Conservation (phyloP, 371 early-diverging fungal genomes). For the Mortierella sp. region DNA sequence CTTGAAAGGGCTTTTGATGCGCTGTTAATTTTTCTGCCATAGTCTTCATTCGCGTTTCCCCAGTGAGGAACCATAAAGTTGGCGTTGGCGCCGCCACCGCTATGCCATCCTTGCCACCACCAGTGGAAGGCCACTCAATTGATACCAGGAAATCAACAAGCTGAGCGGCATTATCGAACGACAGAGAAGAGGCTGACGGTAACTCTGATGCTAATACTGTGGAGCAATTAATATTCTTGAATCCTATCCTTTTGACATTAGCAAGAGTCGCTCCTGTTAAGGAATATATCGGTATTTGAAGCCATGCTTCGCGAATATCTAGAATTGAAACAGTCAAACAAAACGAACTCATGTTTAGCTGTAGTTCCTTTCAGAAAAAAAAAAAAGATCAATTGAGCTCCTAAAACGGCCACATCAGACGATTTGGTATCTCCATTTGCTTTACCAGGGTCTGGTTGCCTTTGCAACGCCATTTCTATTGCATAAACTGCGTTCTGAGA, state of each 20-base stretch:
- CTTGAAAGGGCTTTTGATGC: slow-evolving; percentile 21
- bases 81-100: slow-evolving; percentile 2
- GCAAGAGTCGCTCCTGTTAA: slow-evolving; percentile 40
- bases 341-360: neutral
- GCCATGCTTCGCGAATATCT: slow-evolving; percentile 40
- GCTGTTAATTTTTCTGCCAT: slow-evolving; percentile 19
- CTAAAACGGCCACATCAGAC: neutral
- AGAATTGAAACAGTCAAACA: neutral
- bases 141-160: slow-evolving; percentile 33
- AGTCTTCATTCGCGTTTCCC: slow-evolving; percentile 42
- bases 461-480: slow-evolving; percentile 12
- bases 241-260: slow-evolving; percentile 23
- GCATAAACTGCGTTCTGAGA: slow-evolving; percentile 44
- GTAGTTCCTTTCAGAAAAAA: no score
- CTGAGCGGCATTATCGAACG: slow-evolving; percentile 27
- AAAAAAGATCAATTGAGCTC: neutral
- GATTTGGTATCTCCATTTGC: neutral
- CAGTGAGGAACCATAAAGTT: slow-evolving; percentile 40
- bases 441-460: slow-evolving; percentile 26
- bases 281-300: slow-evolving; percentile 35
- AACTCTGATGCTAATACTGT: neutral
- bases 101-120: neutral
- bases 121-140: slow-evolving; percentile 24
- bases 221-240: slow-evolving; percentile 26
- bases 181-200: neutral